phyloP scores from a whole-genome alignment of 805 yeast species.

The Brettanomyces custersianus region DNA sequence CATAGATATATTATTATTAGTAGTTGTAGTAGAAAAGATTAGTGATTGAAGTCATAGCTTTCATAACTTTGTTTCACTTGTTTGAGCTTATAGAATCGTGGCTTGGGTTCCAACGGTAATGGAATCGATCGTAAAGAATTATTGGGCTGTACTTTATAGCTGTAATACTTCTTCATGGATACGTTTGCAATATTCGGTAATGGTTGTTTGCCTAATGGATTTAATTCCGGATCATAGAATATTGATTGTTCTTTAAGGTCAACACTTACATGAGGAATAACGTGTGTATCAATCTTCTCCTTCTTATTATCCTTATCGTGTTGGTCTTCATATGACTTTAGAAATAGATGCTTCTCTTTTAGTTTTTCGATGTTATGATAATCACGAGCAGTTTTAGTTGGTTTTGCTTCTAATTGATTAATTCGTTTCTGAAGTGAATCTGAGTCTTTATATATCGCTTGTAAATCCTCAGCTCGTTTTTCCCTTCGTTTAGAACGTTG shows the following conservation, averaged over 20 bases:
- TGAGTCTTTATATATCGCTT: slow-evolving; percentile 6
- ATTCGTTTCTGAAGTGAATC: slow-evolving; percentile 8
- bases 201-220: slow-evolving; percentile 52
- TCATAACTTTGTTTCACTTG: slow-evolving; percentile 3
- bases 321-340: slow-evolving; percentile 10
- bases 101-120: slow-evolving; percentile 35
- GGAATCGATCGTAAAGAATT: slow-evolving; percentile 5
- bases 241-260: slow-evolving; percentile 30
- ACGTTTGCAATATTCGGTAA: slow-evolving; percentile 15
- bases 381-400: slow-evolving; percentile 9
- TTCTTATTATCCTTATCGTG: slow-evolving; percentile 3
- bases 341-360: slow-evolving; percentile 8
- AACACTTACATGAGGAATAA: slow-evolving; percentile 8
- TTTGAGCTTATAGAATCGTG: slow-evolving; percentile 35
- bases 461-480: slow-evolving; percentile 6
- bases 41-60: slow-evolving; percentile 3
- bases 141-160: neutral
- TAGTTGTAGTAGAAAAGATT: neutral
- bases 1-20: too few relatives aligned
- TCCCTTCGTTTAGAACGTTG: slow-evolving; percentile 5
- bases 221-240: slow-evolving; percentile 60
- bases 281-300: slow-evolving; percentile 8
- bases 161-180: too few relatives aligned
- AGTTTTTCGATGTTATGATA: slow-evolving; percentile 11
- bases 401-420: slow-evolving; percentile 6